Evolutionary conservation across 1,284 basidiomycete species (phyloP), one percentile per base, ranked within the genome.

Genomic region (Ganoderma meredithae): DNA sequence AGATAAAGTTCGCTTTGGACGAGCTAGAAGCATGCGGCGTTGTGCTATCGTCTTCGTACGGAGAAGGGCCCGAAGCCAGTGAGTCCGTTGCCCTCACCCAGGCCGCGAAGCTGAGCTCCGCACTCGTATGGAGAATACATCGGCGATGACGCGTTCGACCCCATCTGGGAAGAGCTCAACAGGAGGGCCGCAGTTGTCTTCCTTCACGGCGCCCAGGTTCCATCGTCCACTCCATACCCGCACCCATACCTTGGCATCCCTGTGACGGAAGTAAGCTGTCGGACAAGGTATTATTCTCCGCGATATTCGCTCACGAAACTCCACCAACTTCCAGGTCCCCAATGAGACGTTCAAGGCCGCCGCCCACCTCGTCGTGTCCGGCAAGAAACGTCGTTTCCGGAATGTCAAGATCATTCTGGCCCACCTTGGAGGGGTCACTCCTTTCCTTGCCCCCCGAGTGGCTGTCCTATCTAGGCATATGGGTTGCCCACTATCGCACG

Each of bases 331-430:
- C 43, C 56, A 92, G 90, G 90, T 91, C 0, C 91, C 91, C 13
- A 89, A 91, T 74, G 91, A 93, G 78, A 93, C 92, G 0, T 92
- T 86, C 82, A 93, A 92, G 80, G 91, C 90, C 3, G 91, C 91
- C 47, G 86, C 90, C 0, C 89, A 92, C 76, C 84, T 93, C 58
- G 90, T 93, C 58, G 87, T 92, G 39, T 84, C 89, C 1, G 88
- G 89, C 60, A 87, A 87, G 72, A 90, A 89, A 76, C 86, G 89
- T 60, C 85, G 82, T 68, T 91, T 85, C 73, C 77, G 82, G 36
- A 79, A 85, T 64, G 81, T 88, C 70, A 88, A 85, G 68, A 86
- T 92, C 72, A 85, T 93, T 60, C 85, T 93, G 12, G 84, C 91
- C 15, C 91, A 93, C 76, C 79, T 91, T 7, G 91, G 91, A 33